These are phyloP conservation scores for Pyrenophora teres DNA, from an alignment of 2,329 filamentous ascomycete species.

Conservation along the genomic window DNA sequence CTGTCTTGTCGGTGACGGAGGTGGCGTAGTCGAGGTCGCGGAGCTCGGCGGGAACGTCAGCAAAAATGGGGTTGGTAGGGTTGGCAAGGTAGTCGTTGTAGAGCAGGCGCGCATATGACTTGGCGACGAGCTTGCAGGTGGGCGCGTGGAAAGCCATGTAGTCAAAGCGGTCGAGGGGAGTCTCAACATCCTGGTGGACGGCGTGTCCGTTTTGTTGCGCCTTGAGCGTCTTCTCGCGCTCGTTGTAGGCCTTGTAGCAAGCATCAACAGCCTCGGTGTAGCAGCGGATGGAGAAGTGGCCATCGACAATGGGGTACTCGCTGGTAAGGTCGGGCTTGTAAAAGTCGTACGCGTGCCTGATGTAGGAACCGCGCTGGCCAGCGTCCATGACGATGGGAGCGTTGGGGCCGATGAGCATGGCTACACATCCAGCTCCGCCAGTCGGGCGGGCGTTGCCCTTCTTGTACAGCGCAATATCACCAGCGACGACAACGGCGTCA, in stretches of 20 bases:
- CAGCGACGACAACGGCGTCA: constrained; percentile 57
- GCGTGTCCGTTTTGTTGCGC: constrained; percentile 49
- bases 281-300: constrained; percentile 59
- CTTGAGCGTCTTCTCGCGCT: constrained; percentile 54
- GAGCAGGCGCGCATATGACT: constrained; percentile 58
- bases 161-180: constrained; percentile 58
- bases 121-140: constrained; percentile 60
- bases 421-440: constrained; percentile 59
- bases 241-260: constrained; percentile 61
- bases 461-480: constrained; percentile 61
- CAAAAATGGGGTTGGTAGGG: constrained; percentile 55
- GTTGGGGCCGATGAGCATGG: constrained; percentile 59
- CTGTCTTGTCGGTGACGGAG: constrained; percentile 56
- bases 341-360: constrained; percentile 60
- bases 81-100: constrained; percentile 59
- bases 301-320: constrained; percentile 60
- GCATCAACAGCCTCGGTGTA: constrained; percentile 59
- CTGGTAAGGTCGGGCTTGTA: constrained; percentile 61
- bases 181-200: constrained; percentile 47
- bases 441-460: constrained; percentile 59
- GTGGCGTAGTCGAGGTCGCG: constrained; percentile 53
- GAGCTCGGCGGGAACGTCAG: constrained; percentile 56
- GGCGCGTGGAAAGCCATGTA: constrained; percentile 61
- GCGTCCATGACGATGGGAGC: constrained; percentile 57
- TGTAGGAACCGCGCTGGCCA: constrained; percentile 56